phyloP scores from a whole-genome alignment of 768 basidiomycete genomes.

The Lactifluus pinguis region DNA sequence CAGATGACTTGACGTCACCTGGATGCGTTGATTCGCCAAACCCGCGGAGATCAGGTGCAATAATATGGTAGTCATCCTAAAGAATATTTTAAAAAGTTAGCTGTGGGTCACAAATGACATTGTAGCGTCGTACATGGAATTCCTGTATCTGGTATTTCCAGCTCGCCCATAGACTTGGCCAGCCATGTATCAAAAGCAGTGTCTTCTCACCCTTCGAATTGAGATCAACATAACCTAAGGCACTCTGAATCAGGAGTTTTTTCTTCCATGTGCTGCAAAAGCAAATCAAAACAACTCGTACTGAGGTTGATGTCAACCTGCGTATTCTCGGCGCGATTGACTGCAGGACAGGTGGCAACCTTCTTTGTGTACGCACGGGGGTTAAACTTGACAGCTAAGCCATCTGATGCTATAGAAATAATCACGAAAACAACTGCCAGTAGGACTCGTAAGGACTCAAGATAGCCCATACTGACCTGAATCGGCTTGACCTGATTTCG shows the following conservation, averaged over 20 bases:
- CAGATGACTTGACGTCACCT: slow-evolving; percentile 49
- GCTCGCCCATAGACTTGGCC: slow-evolving; percentile 69
- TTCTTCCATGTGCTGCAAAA: not conserved
- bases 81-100: slow-evolving; percentile 27
- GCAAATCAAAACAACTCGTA: not conserved
- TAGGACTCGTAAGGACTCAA: not conserved
- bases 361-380: slow-evolving; percentile 15
- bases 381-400: not conserved
- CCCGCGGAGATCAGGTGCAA: slow-evolving; percentile 58
- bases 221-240: slow-evolving; percentile 44
- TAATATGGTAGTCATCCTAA: slow-evolving; percentile 51
- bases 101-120: not conserved
- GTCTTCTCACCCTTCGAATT: slow-evolving; percentile 44
- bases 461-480: not conserved
- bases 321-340: slow-evolving; percentile 13
- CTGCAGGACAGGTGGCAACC: slow-evolving; percentile 7
- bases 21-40: slow-evolving; percentile 64
- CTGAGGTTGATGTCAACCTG: slow-evolving; percentile 10
- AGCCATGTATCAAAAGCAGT: slow-evolving; percentile 66
- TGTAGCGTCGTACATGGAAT: slow-evolving; percentile 38
- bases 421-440: not conserved
- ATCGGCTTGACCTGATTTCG: too few species aligned
- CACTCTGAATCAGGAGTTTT: not conserved
- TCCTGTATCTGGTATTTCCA: slow-evolving; percentile 66
- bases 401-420: not conserved